A percentile compares a stretch with the other conserved stretches of the same genome.
These are phyloP conservation scores for Colletotrichum plurivorum DNA, from an alignment of 2,329 filamentous ascomycete species.

Conservation along the genomic window DNA sequence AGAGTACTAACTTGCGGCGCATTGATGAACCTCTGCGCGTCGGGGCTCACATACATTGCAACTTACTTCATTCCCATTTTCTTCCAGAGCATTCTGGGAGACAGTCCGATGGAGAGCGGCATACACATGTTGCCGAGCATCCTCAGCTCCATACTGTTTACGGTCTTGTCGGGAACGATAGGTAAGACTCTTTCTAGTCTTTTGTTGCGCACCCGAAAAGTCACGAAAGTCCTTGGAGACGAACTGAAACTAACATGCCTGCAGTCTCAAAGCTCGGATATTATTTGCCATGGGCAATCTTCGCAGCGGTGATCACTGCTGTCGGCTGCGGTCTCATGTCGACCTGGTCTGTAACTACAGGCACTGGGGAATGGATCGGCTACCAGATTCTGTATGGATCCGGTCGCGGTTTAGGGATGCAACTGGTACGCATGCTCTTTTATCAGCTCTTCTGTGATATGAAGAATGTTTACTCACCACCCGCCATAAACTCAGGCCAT, in stretches of 20 bases:
- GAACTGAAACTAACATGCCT: not conserved
- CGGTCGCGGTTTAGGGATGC: conserved; percentile 58
- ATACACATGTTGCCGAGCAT: conserved; percentile 58
- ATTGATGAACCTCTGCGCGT: conserved; percentile 58
- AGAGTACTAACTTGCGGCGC: conserved; percentile 48
- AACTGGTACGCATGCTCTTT: conserved; percentile 49
- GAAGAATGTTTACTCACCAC: conserved; percentile 39
- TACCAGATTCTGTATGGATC: conserved; percentile 63
- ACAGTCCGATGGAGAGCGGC: conserved; percentile 53
- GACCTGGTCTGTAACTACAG: conserved; percentile 51
- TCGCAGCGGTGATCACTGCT: conserved; percentile 53
- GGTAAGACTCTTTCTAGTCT: conserved; percentile 43
- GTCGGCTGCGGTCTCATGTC: conserved; percentile 55
- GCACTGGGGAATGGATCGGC: conserved; percentile 58
- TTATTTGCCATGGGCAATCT: conserved; percentile 45
- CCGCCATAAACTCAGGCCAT: conserved; percentile 47
- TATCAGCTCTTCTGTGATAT: not conserved
- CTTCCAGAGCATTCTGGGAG: conserved; percentile 63
- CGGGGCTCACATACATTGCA: conserved; percentile 60
- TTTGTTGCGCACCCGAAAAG: too few relatives aligned
- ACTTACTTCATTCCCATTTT: conserved; percentile 65
- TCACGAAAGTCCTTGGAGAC: not conserved
- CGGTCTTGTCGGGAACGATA: conserved; percentile 50
- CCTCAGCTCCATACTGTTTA: conserved; percentile 52
- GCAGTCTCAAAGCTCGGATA: conserved; percentile 39